These are phyloP conservation scores for Exophiala oligosperma DNA, from an alignment of 2,329 filamentous ascomycete genomes.

Conservation along the genomic window DNA sequence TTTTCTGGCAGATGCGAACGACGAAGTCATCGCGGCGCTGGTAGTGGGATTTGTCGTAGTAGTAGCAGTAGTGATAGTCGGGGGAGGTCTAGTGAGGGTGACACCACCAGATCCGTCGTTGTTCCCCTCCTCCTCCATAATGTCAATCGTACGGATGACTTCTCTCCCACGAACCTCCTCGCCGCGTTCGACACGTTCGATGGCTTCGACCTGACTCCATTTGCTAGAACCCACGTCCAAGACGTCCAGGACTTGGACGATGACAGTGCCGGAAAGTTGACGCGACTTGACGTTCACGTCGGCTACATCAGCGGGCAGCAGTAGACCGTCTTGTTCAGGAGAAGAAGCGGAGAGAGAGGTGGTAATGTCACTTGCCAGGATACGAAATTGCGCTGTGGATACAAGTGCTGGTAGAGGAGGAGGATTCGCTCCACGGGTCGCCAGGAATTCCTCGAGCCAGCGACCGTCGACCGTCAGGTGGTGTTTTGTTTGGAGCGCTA, in stretches of 20 bases:
- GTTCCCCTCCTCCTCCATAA: constrained; percentile 47
- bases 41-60: constrained; percentile 15
- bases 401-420: constrained; percentile 66
- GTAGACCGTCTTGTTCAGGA: constrained; percentile 37
- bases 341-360: constrained; percentile 50
- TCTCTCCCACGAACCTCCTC: constrained; percentile 67
- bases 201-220: constrained; percentile 84
- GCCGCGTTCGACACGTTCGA: constrained; percentile 53
- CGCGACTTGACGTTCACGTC: constrained; percentile 57
- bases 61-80: too few relatives aligned
- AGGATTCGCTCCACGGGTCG: constrained; percentile 53
- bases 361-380: constrained; percentile 77
- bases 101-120: constrained; percentile 6
- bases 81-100: too few relatives aligned
- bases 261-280: constrained; percentile 60
- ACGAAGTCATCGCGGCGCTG: constrained; percentile 12
- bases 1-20: constrained; percentile 1
- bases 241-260: constrained; percentile 82
- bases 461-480: constrained; percentile 29
- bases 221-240: constrained; percentile 77
- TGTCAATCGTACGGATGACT: constrained; percentile 70
- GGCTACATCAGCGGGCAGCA: constrained; percentile 59
- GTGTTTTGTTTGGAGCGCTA: constrained; percentile 22
- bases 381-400: constrained; percentile 76
- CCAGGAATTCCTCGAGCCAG: constrained; percentile 55